These are phyloP conservation scores for Globisporangium splendens DNA, from an alignment of 352 stramenopile genomes.

Conservation along the genomic window DNA sequence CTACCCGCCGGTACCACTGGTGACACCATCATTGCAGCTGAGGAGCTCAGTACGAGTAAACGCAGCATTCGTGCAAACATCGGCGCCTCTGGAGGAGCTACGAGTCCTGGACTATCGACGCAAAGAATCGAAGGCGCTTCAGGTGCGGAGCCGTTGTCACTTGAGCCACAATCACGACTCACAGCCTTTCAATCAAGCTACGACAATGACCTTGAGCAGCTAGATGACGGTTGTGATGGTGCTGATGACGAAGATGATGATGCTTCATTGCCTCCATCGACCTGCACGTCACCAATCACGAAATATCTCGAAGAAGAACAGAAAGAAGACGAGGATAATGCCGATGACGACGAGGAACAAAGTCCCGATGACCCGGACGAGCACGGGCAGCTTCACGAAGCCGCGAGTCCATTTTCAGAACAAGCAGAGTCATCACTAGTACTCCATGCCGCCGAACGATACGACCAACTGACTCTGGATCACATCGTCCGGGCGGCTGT, in stretches of 20 bases:
- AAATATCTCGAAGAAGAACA: constrained; percentile 4
- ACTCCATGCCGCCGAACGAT: constrained; percentile 10
- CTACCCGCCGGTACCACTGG: background rate
- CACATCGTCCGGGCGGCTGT: constrained; percentile 41
- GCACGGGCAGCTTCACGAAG: background rate
- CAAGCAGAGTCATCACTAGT: background rate
- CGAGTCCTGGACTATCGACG: too few species aligned
- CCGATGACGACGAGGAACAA: background rate
- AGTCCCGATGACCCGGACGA: background rate
- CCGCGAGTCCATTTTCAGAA: background rate
- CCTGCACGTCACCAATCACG: constrained; percentile 2
- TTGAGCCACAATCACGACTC: too few species aligned
- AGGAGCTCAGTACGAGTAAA: background rate
- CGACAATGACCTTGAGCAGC: background rate
- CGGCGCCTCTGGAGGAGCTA: too few species aligned
- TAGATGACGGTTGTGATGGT: background rate
- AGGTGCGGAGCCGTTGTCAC: too few species aligned
- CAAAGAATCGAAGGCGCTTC: too few species aligned
- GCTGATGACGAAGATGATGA: background rate
- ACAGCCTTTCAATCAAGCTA: too few species aligned
- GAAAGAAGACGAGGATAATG: background rate
- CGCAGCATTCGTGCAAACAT: too few species aligned
- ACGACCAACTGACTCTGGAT: constrained; percentile 37
- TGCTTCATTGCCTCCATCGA: background rate
- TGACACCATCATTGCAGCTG: background rate